Conservation (phyloP, 2,329 filamentous ascomycete genomes). For the Paracamarosporium sp. region DNA sequence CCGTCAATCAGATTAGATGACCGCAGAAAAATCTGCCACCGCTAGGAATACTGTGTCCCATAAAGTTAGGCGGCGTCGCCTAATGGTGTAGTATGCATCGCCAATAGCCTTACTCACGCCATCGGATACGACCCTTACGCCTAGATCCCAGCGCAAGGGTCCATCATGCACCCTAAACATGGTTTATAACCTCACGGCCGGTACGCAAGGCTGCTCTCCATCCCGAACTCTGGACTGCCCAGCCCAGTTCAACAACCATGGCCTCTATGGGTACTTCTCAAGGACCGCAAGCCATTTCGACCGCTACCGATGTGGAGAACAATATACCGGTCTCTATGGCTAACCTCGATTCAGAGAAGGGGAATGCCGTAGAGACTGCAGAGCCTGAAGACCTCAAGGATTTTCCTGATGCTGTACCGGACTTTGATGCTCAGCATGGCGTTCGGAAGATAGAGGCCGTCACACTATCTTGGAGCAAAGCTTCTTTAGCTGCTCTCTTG, state of each 20-base stretch:
- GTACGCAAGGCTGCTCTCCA: background rate
- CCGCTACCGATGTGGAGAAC: background rate
- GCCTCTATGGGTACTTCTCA: background rate
- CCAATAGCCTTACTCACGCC: background rate
- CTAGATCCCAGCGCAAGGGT: background rate
- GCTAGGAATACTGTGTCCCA: background rate
- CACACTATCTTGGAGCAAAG: conserved; percentile 41
- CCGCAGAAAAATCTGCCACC: background rate
- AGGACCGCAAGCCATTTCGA: background rate
- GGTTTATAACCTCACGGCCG: background rate
- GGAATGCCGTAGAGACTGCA: background rate
- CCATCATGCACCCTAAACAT: background rate
- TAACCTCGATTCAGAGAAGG: background rate
- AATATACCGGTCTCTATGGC: background rate
- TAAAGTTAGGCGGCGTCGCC: background rate
- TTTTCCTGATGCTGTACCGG: background rate
- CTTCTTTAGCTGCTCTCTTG: conserved; percentile 21
- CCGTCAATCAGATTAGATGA: conserved; percentile 5
- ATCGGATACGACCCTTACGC: background rate
- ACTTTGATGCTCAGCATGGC: conserved; percentile 31
- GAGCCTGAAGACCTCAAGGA: background rate
- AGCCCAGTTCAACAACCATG: background rate
- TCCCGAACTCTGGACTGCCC: background rate
- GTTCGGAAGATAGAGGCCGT: conserved; percentile 41
- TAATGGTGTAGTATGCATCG: background rate